Conservation (phyloP, 1,284 basidiomycete species). For the Phlebopus sp. region DNA sequence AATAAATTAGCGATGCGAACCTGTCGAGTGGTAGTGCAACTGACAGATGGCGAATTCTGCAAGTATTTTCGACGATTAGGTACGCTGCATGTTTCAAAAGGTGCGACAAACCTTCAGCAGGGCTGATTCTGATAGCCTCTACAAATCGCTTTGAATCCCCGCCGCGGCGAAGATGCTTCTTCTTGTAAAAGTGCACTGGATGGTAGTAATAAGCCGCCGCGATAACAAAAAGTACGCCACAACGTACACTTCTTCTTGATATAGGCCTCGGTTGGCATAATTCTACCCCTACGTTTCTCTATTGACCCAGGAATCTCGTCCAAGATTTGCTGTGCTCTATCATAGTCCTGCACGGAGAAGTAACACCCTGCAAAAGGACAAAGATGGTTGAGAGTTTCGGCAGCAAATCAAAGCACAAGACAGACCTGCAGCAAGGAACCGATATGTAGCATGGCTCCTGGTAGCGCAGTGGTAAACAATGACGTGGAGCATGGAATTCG, state of each 20-base stretch:
- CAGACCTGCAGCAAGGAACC: slow-evolving; percentile 65
- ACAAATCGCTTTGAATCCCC: slow-evolving; percentile 50
- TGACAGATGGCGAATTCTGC: slow-evolving; percentile 60
- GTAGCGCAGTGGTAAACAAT: slow-evolving; percentile 1
- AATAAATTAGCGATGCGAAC: slow-evolving; percentile 3
- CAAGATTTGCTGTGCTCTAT: slow-evolving; percentile 57
- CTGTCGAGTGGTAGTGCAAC: slow-evolving; percentile 18
- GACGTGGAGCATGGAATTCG: not conserved
- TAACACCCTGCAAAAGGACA: slow-evolving; percentile 49
- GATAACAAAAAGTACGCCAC: not conserved
- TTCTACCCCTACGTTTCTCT: slow-evolving; percentile 61
- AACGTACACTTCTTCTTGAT: slow-evolving; percentile 65
- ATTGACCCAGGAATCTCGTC: slow-evolving; percentile 60
- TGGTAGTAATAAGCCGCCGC: not conserved
- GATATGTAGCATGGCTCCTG: slow-evolving; percentile 76
- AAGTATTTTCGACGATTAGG: slow-evolving; percentile 4
- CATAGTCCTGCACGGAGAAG: slow-evolving; percentile 48
- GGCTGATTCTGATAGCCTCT: slow-evolving; percentile 58
- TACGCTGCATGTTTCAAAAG: not conserved
- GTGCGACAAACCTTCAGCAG: slow-evolving; percentile 56
- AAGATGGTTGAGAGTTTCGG: not conserved
- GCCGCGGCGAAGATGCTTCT: slow-evolving; percentile 56
- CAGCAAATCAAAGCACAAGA: slow-evolving; percentile 2
- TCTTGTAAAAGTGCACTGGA: slow-evolving; percentile 68
- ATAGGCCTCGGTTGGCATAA: slow-evolving; percentile 69